These are phyloP conservation scores for Dujonia santamariae DNA, from an alignment of 1,139 yeast genomes.

Conservation along the genomic window DNA sequence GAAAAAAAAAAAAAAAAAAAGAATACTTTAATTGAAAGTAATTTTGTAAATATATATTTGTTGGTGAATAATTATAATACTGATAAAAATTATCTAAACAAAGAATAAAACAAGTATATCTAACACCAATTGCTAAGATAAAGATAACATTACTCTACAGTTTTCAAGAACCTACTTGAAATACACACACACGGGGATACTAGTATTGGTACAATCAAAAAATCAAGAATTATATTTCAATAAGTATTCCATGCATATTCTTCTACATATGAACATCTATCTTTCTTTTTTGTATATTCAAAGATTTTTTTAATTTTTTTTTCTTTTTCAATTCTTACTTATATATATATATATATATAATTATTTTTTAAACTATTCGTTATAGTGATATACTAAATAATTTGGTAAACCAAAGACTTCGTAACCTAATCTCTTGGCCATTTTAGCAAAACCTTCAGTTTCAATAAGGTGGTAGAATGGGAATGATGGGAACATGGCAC, in stretches of 20 bases:
- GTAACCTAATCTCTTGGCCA: constrained; percentile 94
- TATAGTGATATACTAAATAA: constrained; percentile 83
- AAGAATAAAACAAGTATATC: not conserved
- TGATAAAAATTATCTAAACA: constrained; percentile 3
- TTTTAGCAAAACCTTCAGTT: constrained; percentile 97
- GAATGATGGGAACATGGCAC: constrained; percentile 98
- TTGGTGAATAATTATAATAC: too few relatives aligned
- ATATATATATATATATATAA: not conserved
- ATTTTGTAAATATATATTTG: too few relatives aligned
- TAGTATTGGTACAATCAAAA: too few relatives aligned
- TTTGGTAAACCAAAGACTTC: constrained; percentile 91
- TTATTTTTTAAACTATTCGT: too few relatives aligned
- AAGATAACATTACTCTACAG: too few relatives aligned
- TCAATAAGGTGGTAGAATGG: constrained; percentile 95
- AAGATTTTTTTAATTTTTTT: not conserved
- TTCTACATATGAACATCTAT: not conserved
- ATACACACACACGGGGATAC: too few relatives aligned
- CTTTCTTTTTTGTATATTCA: not conserved
- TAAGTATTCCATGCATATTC: too few relatives aligned
- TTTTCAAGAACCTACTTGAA: too few relatives aligned
- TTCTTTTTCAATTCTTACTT: not conserved
- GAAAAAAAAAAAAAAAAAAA: too few relatives aligned
- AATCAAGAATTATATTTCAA: too few relatives aligned
- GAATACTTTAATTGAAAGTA: too few relatives aligned
- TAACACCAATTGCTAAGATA: too few relatives aligned